Conservation (phyloP, 2,329 filamentous ascomycete species). For the Diaporthe aspalathi region DNA sequence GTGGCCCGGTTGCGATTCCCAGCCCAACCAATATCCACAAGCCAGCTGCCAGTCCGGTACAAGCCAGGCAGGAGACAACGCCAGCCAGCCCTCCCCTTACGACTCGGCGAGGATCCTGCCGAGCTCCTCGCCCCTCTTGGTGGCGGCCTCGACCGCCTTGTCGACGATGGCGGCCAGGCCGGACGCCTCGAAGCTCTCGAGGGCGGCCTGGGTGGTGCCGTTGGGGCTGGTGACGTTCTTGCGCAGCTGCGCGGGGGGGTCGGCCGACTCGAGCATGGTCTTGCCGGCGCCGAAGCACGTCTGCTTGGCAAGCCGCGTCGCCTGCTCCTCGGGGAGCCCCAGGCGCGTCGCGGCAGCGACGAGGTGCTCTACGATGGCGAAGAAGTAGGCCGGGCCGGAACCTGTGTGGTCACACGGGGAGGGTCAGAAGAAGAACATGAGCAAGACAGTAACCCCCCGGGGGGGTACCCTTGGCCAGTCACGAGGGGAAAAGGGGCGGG, state of each 20-base stretch:
- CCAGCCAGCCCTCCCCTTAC: neutral
- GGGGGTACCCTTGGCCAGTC: no score
- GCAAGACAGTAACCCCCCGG: no score
- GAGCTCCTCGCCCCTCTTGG: constrained; percentile 56
- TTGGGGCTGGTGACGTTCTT: constrained; percentile 65
- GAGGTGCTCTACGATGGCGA: constrained; percentile 64
- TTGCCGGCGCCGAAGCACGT: constrained; percentile 63
- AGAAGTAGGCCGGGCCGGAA: constrained; percentile 65
- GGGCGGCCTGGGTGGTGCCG: constrained; percentile 61
- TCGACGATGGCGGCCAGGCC: constrained; percentile 57
- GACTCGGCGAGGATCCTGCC: constrained; percentile 44
- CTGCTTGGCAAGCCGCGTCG: constrained; percentile 61
- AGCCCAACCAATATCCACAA: no score
- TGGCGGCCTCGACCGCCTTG: constrained; percentile 59
- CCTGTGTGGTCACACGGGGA: constrained; percentile 46
- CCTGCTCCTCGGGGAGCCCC: constrained; percentile 60
- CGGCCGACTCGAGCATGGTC: constrained; percentile 61
- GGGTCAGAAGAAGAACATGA: neutral
- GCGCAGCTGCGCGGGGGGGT: constrained; percentile 59
- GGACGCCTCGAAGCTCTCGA: constrained; percentile 59
- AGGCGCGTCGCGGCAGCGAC: constrained; percentile 56
- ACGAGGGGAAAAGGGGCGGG: no score
- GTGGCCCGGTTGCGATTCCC: neutral
- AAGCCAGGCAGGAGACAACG: no score
- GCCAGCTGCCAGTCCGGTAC: neutral